A percentile compares a stretch with the other conserved stretches of the same genome.
phyloP scores from a whole-genome alignment of 2,329 filamentous ascomycete species.

The Ophiocordyceps camponoti-rufipedis region DNA sequence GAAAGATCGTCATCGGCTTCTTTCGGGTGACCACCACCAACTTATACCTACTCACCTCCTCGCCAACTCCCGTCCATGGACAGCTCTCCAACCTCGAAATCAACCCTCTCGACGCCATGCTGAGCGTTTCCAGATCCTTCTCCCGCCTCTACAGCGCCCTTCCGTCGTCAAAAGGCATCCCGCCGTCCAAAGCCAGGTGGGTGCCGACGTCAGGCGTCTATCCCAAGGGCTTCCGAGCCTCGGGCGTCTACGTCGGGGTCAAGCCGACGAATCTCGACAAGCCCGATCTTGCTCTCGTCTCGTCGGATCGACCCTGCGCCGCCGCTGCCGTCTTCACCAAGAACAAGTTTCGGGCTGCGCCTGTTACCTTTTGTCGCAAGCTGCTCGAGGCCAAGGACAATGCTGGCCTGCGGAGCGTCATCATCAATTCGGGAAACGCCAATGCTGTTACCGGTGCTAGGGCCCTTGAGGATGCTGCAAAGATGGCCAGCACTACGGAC shows the following conservation, averaged over 20 bases:
- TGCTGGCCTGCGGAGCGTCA: slow-evolving; percentile 56
- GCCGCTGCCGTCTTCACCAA: slow-evolving; percentile 91
- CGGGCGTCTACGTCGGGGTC: slow-evolving; percentile 79
- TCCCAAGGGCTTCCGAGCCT: slow-evolving; percentile 74
- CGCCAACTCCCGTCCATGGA: no score
- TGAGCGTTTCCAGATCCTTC: background rate
- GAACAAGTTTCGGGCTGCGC: slow-evolving; percentile 95
- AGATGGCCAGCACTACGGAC: slow-evolving; percentile 70
- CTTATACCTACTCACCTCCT: no score
- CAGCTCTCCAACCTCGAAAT: no score
- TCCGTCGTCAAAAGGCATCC: slow-evolving; percentile 28
- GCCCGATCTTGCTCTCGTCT: slow-evolving; percentile 77
- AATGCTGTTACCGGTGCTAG: slow-evolving; percentile 91
- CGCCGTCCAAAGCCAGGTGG: slow-evolving; percentile 74
- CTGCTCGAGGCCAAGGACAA: slow-evolving; percentile 50
- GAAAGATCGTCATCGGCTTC: no score
- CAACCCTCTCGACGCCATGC: background rate
- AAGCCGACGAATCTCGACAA: slow-evolving; percentile 84
- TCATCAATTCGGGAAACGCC: slow-evolving; percentile 91
- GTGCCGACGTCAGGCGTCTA: slow-evolving; percentile 73
- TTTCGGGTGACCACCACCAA: no score
- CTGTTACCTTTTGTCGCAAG: slow-evolving; percentile 67
- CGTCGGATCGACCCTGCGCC: slow-evolving; percentile 70
- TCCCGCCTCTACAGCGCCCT: background rate
- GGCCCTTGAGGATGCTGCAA: slow-evolving; percentile 70